Conservation (phyloP, 179 eudicot genomes). For the Pouteria campechiana region DNA sequence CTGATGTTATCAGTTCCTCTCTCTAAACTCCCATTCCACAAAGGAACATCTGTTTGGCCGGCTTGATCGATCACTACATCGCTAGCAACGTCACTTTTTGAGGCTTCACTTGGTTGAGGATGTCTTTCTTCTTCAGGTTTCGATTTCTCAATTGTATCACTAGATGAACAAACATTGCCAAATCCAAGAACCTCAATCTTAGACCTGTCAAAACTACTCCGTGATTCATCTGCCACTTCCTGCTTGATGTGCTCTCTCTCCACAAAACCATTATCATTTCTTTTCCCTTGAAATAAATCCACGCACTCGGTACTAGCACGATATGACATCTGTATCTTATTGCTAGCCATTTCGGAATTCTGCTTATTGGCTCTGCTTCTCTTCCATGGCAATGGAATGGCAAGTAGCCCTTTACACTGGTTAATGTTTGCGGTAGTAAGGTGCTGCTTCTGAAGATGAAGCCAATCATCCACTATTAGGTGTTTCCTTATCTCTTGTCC, state of each 20-base stretch:
- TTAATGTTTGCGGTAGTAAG: not conserved
- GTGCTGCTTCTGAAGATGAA: conserved; percentile 4
- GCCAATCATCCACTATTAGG: conserved; percentile 6
- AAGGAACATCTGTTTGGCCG: no score
- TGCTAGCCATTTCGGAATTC: no score
- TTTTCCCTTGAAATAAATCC: not conserved
- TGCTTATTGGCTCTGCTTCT: not conserved
- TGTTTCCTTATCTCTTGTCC: conserved; percentile 1
- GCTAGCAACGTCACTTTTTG: no score
- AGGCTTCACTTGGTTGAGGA: no score
- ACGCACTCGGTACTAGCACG: no score
- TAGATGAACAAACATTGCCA: no score
- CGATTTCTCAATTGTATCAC: no score
- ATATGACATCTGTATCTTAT: no score
- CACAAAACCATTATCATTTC: not conserved
- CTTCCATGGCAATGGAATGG: conserved; percentile 6
- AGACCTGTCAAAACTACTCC: not conserved
- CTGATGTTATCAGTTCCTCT: no score
- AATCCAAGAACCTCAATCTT: not conserved
- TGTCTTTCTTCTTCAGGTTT: no score
- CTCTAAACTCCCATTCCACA: no score
- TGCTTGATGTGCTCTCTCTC: not conserved
- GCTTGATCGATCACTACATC: no score
- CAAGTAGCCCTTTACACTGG: conserved; percentile 3
- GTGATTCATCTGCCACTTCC: not conserved